These are phyloP conservation scores for Leccinellum luteum DNA, from an alignment of 768 basidiomycete species.

Conservation along the genomic window DNA sequence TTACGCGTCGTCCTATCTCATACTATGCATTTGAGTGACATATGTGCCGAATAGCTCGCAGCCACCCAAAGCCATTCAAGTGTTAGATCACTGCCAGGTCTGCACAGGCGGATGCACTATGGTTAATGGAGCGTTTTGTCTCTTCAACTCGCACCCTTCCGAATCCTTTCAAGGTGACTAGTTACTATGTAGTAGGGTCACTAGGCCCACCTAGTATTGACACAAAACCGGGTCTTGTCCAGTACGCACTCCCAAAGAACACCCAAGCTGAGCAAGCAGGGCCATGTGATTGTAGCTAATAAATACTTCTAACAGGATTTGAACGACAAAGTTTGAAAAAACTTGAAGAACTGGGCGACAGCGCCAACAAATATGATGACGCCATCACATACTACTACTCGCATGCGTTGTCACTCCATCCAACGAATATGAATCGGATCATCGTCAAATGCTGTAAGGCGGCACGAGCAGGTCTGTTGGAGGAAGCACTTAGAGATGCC, in stretches of 20 bases:
- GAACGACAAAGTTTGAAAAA: neutral
- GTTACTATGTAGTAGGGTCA: no score
- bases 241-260: no score
- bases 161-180: no score
- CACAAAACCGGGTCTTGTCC: no score
- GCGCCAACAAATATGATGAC: neutral
- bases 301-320: neutral
- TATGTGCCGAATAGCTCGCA: neutral
- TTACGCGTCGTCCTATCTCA: conserved; percentile 2
- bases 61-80: conserved; percentile 54
- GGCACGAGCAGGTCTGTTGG: neutral
- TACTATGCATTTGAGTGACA: no score
- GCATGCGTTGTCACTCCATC: neutral
- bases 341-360: neutral
- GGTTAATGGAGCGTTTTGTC: no score
- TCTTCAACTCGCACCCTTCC: no score
- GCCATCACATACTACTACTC: neutral
- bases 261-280: neutral
- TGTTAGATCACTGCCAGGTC: conserved; percentile 55
- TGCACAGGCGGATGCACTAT: conserved; percentile 31
- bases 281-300: neutral
- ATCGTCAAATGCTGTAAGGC: neutral
- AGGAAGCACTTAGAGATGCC: neutral
- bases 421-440: neutral
- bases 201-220: no score